These are phyloP conservation scores for Dothistroma pini DNA, from an alignment of 2,329 filamentous ascomycete genomes.

Conservation along the genomic window DNA sequence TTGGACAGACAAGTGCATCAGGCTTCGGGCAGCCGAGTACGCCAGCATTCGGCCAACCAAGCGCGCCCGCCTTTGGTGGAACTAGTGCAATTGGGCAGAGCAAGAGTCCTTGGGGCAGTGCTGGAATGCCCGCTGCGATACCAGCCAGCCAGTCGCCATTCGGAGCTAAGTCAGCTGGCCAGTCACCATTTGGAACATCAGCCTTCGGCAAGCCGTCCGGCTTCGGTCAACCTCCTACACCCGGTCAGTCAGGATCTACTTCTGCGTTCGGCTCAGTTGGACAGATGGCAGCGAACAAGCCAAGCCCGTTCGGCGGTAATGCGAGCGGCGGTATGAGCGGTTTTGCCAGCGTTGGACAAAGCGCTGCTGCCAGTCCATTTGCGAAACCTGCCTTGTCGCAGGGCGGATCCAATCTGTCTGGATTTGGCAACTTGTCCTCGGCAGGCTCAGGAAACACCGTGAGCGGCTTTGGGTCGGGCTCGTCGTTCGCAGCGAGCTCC, in stretches of 20 bases:
- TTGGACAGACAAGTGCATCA: slow-evolving; percentile 11
- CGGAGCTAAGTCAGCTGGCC: background rate
- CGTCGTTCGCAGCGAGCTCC: slow-evolving; percentile 24
- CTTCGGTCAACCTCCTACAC: slow-evolving; percentile 16
- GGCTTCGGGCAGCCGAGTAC: slow-evolving; percentile 16
- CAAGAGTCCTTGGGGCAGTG: background rate
- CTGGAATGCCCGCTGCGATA: background rate
- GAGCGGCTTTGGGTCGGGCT: slow-evolving; percentile 34
- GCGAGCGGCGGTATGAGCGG: background rate
- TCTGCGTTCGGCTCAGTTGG: slow-evolving; percentile 24
- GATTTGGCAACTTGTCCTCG: background rate
- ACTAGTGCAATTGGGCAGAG: background rate
- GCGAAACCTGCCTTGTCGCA: background rate
- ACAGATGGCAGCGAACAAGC: slow-evolving; percentile 26
- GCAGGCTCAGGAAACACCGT: slow-evolving; percentile 4
- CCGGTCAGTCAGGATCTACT: slow-evolving; percentile 16
- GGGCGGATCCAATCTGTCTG: background rate
- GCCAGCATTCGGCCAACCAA: slow-evolving; percentile 24
- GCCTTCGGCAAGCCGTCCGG: background rate
- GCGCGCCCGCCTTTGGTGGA: background rate
- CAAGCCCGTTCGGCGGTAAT: slow-evolving; percentile 6
- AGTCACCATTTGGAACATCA: background rate
- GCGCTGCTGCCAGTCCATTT: background rate
- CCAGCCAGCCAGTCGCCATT: background rate
- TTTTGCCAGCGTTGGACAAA: background rate